Percentiles rank a stretch among this genome's conserved stretches.
Evolutionary conservation across 2,329 filamentous ascomycete species (phyloP).

Genomic region (Neobulgaria alba): DNA sequence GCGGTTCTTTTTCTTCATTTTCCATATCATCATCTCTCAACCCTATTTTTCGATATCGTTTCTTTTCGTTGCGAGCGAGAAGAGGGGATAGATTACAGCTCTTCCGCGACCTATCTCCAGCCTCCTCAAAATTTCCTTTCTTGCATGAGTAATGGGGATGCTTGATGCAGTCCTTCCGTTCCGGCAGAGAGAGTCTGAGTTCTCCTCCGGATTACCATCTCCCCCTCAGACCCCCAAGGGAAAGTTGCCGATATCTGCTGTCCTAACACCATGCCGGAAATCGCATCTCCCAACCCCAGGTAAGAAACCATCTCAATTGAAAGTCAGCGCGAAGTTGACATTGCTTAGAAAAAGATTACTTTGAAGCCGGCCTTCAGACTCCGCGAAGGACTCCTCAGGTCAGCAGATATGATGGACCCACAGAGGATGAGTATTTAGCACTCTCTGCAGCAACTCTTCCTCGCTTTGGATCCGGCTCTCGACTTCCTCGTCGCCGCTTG

Average conservation of each 20-base stretch:
- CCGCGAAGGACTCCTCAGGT: too few relatives aligned
- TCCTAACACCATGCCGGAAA: too few relatives aligned
- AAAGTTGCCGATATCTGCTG: too few relatives aligned
- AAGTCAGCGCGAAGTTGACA: too few relatives aligned
- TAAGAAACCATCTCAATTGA: too few relatives aligned
- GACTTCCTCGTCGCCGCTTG: constrained; percentile 12
- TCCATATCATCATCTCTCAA: background rate
- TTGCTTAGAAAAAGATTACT: too few relatives aligned
- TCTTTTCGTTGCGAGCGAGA: constrained; percentile 19
- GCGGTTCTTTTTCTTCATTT: constrained; percentile 6
- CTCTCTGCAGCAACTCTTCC: constrained; percentile 13
- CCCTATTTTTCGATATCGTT: constrained; percentile 7
- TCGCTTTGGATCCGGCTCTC: constrained; percentile 9
- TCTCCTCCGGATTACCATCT: too few relatives aligned
- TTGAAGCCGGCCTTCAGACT: background rate
- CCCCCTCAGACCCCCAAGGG: too few relatives aligned
- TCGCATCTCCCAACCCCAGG: too few relatives aligned
- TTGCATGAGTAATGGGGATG: too few relatives aligned
- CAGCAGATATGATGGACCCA: constrained; percentile 10
- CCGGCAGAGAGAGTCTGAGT: too few relatives aligned
- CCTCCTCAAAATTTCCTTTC: constrained; percentile 18
- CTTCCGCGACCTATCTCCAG: constrained; percentile 20
- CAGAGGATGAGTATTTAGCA: constrained; percentile 10
- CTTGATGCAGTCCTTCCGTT: too few relatives aligned
- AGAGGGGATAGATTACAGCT: constrained; percentile 20